Percentiles rank a stretch among this genome's conserved stretches.
Evolutionary conservation across 805 yeast species (phyloP).

Genomic region (Zygotorulaspora danielsina): DNA sequence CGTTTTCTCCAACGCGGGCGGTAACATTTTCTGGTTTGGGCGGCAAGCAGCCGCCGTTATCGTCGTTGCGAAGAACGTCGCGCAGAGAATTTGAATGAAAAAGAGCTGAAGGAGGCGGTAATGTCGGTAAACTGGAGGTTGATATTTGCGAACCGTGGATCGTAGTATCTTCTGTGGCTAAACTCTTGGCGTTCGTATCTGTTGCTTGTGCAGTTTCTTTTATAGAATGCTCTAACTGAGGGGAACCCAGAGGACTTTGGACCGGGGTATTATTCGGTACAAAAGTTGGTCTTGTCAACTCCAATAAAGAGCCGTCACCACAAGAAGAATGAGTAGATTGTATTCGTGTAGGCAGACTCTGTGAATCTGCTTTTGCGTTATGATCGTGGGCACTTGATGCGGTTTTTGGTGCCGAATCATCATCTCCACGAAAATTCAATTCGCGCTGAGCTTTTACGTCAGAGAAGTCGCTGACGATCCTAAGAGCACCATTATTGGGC

Average conservation of each 20-base stretch:
- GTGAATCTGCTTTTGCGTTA: not conserved
- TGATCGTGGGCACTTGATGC: not conserved
- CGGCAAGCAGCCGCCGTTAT: constrained; percentile 18
- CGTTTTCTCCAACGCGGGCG: constrained; percentile 4
- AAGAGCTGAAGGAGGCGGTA: not conserved
- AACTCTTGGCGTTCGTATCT: not conserved
- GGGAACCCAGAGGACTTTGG: constrained; percentile 19
- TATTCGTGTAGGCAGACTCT: constrained; percentile 11
- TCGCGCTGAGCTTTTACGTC: not conserved
- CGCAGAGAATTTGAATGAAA: constrained; percentile 5
- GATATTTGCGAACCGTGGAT: not conserved
- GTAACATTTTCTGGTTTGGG: constrained; percentile 8
- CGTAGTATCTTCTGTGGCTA: not conserved
- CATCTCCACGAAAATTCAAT: not conserved
- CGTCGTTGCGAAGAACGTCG: constrained; percentile 11
- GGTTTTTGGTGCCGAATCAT: constrained; percentile 2
- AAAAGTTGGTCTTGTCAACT: constrained; percentile 21
- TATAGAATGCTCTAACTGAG: constrained; percentile 1
- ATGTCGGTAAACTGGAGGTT: constrained; percentile 1
- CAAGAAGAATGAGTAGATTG: constrained; percentile 17
- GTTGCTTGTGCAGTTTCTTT: not conserved
- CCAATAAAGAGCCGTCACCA: constrained; percentile 20
- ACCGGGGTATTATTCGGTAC: constrained; percentile 33
- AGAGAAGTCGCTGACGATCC: not conserved
- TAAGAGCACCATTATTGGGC: not conserved